Conservation (phyloP, 352 stramenopile genomes). For the Lagenidium sp. region DNA sequence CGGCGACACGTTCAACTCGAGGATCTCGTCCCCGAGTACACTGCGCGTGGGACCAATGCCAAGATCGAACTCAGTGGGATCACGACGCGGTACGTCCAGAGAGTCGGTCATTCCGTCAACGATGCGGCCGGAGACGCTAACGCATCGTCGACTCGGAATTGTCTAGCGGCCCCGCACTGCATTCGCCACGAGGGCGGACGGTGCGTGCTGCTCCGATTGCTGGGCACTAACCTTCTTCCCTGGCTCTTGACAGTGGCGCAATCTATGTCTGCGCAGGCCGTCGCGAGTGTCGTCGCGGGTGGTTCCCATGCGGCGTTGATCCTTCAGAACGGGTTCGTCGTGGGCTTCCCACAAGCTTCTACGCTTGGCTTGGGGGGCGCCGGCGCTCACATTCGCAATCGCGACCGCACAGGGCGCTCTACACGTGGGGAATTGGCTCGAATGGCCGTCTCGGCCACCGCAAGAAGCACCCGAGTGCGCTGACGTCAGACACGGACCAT, state of each 20-base stretch:
- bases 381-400: too few species aligned
- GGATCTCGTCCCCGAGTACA: slow-evolving; percentile 49
- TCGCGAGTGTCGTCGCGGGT: slow-evolving; percentile 62
- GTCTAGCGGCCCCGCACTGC: slow-evolving; percentile 39
- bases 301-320: slow-evolving; percentile 75
- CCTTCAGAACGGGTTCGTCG: slow-evolving; percentile 64
- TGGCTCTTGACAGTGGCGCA: too few species aligned
- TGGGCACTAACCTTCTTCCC: too few species aligned
- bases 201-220: too few species aligned
- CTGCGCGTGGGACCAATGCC: slow-evolving; percentile 39
- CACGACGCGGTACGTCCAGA: slow-evolving; percentile 61
- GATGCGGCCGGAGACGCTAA: too few species aligned
- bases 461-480: slow-evolving; percentile 31
- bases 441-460: slow-evolving; percentile 77
- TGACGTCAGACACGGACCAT: slow-evolving; percentile 59
- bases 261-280: slow-evolving; percentile 25
- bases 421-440: slow-evolving; percentile 84
- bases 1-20: slow-evolving; percentile 49
- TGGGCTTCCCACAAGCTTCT: not conserved
- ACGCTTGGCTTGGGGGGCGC: too few species aligned
- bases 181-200: slow-evolving; percentile 43
- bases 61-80: slow-evolving; percentile 65
- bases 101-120: too few species aligned
- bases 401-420: slow-evolving; percentile 49
- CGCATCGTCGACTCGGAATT: not conserved